Evolutionary conservation across 2,329 filamentous ascomycete genomes (phyloP), one percentile per base, ranked within the genome.

Genomic region (Botrytis tulipae): DNA sequence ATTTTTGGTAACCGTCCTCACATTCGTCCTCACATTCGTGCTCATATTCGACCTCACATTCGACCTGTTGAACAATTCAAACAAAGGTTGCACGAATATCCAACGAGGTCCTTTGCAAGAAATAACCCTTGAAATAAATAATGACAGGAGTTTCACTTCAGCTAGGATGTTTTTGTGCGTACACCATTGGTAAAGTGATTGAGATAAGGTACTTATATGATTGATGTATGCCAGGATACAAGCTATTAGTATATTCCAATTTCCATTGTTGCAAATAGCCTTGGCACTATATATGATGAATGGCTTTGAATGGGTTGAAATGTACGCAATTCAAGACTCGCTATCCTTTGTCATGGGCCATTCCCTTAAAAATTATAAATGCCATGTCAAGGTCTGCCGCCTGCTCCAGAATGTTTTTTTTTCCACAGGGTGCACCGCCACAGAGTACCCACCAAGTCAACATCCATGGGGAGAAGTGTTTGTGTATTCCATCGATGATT

Each of bases 391-490:
- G 6, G 51, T 14, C 9, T 54, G 51, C n/a, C 6, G 51, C 51
- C 10, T 57, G 51, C n/a, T 14, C n/a, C 51, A 57, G 51, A 57
- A 57, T 32, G n/a, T n/a, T n/a, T n/a, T n/a, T n/a, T 29, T 57
- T 6, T 57, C 51, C 51, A 18, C 51, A 18, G 51, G 51, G 7
- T 32, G 51, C 48, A 54, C 48, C 48, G n/a, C 51, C 14, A 29
- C 51, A 57, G n/a, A 29, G 3, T 18, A 54, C 5, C 25, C 25
- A 54, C 12, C 14, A 29, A 29, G 51, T 57, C 16, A 57, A 29
- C 0, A 18, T 18, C 6, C 3, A 16, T 9, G 14, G 6, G 51
- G 25, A 51, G 12, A 51, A n/a, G 4, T 0, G 25, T 0, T 51
- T 14, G 4, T n/a, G 10, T 51, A n/a, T 14, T 14, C 2, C 25